A percentile compares a stretch with the other conserved stretches of the same genome.
Conservation (phyloP, 2,329 filamentous ascomycete species). For the Xylaria sp. region DNA sequence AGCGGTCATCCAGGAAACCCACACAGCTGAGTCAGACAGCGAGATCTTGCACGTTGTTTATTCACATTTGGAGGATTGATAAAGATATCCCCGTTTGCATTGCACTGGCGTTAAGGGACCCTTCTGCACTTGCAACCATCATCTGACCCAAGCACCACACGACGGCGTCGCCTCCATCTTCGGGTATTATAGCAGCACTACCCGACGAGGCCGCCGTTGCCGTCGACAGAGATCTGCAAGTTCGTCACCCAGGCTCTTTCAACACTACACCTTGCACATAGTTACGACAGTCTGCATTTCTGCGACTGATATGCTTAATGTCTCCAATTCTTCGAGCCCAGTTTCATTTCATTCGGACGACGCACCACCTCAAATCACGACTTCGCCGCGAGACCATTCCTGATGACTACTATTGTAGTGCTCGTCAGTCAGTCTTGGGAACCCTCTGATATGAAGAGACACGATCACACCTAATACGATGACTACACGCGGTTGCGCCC, state of each 20-base stretch:
- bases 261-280: conserved; percentile 34
- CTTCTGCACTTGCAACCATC: conserved; percentile 8
- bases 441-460: conserved; percentile 26
- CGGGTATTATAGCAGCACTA: conserved; percentile 11
- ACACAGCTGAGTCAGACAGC: conserved; percentile 29
- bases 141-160: conserved; percentile 16
- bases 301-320: conserved; percentile 42
- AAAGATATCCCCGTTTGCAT: conserved; percentile 37
- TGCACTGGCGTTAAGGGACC: conserved; percentile 43
- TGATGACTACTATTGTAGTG: conserved; percentile 2
- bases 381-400: conserved; percentile 16
- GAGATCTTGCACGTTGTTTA: conserved; percentile 19
- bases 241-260: conserved; percentile 15
- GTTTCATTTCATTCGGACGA: conserved; percentile 33
- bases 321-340: conserved; percentile 36
- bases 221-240: conserved; percentile 5
- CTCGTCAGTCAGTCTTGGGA: conserved; percentile 12
- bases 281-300: conserved; percentile 36
- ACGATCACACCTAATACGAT: conserved; percentile 32
- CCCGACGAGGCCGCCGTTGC: conserved; percentile 6
- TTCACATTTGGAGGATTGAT: conserved; percentile 26
- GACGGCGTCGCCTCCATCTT: conserved; percentile 7
- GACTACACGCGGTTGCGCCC: conserved; percentile 31
- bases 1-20: conserved; percentile 34
- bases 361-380: conserved; percentile 27